These are phyloP conservation scores for Leccinum subrobustum DNA, from an alignment of 1,284 basidiomycete genomes.

Conservation along the genomic window DNA sequence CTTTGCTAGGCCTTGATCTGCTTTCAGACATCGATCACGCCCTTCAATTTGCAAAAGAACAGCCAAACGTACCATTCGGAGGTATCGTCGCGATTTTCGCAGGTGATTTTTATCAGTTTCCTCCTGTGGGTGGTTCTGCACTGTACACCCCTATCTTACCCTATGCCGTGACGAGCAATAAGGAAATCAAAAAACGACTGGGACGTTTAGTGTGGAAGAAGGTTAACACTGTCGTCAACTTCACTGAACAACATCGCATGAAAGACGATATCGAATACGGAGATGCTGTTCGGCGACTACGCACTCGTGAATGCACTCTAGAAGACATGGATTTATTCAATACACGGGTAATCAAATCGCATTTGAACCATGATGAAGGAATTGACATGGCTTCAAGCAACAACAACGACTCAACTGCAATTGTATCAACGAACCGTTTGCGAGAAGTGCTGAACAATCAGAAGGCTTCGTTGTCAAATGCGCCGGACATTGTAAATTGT, in stretches of 20 bases:
- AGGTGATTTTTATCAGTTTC: conserved; percentile 24
- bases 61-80: neutral
- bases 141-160: conserved; percentile 27
- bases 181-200: conserved; percentile 7
- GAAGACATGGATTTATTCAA: conserved; percentile 35
- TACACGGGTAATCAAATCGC: conserved; percentile 20
- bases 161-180: conserved; percentile 3
- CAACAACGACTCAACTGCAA: neutral
- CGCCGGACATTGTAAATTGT: neutral
- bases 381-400: neutral
- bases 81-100: neutral
- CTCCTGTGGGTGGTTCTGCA: conserved; percentile 22
- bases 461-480: neutral
- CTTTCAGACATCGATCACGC: neutral
- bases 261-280: conserved; percentile 29
- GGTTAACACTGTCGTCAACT: conserved; percentile 23
- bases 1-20: neutral
- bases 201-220: conserved; percentile 31
- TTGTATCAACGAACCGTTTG: neutral
- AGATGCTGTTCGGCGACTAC: conserved; percentile 21
- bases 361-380: neutral
- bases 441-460: neutral
- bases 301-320: conserved; percentile 21
- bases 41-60: neutral
- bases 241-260: conserved; percentile 34